A percentile compares a stretch with the other conserved stretches of the same genome.
Evolutionary conservation across 345 rosid species (phyloP).

Genomic region (Gossypium thurberi): DNA sequence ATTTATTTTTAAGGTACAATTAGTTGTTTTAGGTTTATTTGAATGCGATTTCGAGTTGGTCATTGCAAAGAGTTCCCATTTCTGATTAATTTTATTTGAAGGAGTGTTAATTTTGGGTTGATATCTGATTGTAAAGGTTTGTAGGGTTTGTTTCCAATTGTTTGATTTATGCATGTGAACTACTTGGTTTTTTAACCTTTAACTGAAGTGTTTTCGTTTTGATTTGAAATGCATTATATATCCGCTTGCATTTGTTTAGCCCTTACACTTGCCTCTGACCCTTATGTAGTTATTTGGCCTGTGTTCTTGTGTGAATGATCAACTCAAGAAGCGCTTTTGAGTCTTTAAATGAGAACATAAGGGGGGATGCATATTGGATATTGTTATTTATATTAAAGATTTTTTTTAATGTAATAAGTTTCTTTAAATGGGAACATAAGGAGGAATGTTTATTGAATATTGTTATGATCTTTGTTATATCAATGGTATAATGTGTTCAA

Average conservation of each 20-base stretch:
- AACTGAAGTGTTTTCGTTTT: not conserved
- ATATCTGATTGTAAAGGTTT: not conserved
- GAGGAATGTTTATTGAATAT: not conserved
- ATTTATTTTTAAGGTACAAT: not conserved
- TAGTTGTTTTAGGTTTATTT: not conserved
- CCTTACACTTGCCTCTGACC: no score
- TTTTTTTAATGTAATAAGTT: not conserved
- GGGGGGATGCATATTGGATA: not conserved
- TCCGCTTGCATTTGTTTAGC: not conserved
- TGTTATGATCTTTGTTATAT: not conserved
- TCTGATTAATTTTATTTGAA: not conserved
- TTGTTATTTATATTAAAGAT: not conserved
- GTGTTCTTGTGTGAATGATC: not conserved
- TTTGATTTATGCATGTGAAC: not conserved
- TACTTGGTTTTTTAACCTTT: not conserved
- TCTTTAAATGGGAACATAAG: not conserved
- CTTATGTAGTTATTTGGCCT: not conserved
- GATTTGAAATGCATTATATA: not conserved
- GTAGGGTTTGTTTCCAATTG: not conserved
- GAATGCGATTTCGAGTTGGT: not conserved
- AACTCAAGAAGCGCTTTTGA: not conserved
- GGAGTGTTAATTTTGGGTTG: not conserved
- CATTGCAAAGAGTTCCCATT: not conserved
- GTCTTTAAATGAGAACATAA: not conserved
- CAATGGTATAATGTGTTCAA: not conserved